Evolutionary conservation across 495 filamentous ascomycete species (phyloP).

Genomic region (Neurospora tetraspora): DNA sequence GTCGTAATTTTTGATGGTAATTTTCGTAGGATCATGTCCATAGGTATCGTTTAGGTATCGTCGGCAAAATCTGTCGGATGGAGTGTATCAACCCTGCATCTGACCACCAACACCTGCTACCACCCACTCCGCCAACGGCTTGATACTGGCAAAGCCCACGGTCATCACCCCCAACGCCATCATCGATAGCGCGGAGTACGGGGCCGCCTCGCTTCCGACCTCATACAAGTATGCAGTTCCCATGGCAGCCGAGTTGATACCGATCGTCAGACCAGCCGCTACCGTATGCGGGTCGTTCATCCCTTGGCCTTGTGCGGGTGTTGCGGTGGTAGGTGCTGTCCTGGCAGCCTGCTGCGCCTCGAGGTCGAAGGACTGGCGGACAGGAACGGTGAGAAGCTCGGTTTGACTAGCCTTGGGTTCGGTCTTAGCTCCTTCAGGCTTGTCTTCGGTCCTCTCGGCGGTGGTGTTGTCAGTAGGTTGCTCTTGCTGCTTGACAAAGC

Average conservation of each 20-base stretch:
- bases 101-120: conserved; percentile 7
- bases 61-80: too few relatives aligned
- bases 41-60: too few relatives aligned
- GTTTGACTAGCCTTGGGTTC: neutral
- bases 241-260: conserved; percentile 42
- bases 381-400: neutral
- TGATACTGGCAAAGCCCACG: conserved; percentile 31
- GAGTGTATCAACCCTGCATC: too few relatives aligned
- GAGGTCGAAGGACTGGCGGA: neutral
- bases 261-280: conserved; percentile 34
- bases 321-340: neutral
- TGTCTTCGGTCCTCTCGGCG: neutral
- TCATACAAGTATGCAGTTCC: conserved; percentile 40
- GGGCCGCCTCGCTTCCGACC: conserved; percentile 32
- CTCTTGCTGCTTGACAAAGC: neutral
- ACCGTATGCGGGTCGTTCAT: conserved; percentile 21
- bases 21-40: too few relatives aligned
- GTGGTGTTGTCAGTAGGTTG: neutral
- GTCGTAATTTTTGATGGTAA: too few relatives aligned
- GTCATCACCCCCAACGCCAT: conserved; percentile 38
- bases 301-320: neutral
- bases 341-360: neutral
- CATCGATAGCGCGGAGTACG: conserved; percentile 40
- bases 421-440: neutral
- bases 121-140: conserved; percentile 18